Evolutionary conservation across 352 stramenopile genomes (phyloP).

Genomic region (Thraustotheca clavata): DNA sequence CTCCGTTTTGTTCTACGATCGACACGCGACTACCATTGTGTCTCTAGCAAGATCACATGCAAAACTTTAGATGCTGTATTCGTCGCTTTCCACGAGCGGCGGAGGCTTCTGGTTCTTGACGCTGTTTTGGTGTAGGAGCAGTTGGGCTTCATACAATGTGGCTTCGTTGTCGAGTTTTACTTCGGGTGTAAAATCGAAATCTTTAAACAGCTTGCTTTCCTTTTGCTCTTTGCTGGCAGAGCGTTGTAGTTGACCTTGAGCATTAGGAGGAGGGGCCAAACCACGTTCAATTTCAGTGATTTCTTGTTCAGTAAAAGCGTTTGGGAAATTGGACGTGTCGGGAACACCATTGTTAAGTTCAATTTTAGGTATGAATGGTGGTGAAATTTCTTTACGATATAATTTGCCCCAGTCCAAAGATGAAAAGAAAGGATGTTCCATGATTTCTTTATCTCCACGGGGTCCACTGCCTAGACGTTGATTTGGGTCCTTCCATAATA

Average conservation of each 20-base stretch:
- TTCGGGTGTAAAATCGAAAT: conserved; percentile 82
- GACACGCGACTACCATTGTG: background rate
- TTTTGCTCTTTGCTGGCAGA: conserved; percentile 49
- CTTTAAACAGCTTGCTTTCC: conserved; percentile 71
- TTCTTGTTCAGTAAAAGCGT: conserved; percentile 78
- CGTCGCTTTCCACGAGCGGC: conserved; percentile 60
- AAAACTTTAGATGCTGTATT: conserved; percentile 64
- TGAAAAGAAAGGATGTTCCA: conserved; percentile 78
- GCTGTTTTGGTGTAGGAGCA: conserved; percentile 72
- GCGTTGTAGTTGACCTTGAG: conserved; percentile 54
- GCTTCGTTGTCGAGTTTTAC: conserved; percentile 70
- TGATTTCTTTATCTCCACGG: conserved; percentile 72
- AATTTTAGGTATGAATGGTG: conserved; percentile 82
- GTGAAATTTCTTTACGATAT: conserved; percentile 62
- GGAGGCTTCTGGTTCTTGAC: conserved; percentile 70
- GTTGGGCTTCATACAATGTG: conserved; percentile 73
- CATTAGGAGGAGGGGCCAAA: conserved; percentile 41
- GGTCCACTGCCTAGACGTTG: conserved; percentile 66
- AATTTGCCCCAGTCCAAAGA: conserved; percentile 81
- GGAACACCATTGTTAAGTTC: conserved; percentile 45
- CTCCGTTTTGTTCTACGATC: background rate
- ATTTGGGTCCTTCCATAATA: conserved; percentile 73
- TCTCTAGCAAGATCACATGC: background rate
- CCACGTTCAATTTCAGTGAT: conserved; percentile 81
- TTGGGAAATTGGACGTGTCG: conserved; percentile 80